Conservation (phyloP, 1,284 basidiomycete species). For the Marasmius oreades region DNA sequence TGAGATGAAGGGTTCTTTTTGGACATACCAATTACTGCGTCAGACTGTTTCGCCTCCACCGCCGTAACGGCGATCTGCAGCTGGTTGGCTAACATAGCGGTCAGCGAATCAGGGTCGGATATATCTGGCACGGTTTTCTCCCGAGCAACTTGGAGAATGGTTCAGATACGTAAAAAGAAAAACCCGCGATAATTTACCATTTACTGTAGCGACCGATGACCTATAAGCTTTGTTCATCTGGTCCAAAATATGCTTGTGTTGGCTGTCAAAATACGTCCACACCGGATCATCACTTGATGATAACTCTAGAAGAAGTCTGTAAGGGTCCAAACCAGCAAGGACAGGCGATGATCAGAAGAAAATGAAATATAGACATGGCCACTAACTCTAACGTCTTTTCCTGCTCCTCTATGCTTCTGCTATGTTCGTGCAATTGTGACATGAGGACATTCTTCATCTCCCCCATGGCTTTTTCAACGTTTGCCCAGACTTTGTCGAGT, state of each 20-base stretch:
- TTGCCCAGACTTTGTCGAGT: constrained; percentile 94
- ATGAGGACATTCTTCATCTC: constrained; percentile 86
- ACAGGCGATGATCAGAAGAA: constrained; percentile 9
- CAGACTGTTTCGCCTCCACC: constrained; percentile 62
- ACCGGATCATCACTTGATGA: constrained; percentile 83
- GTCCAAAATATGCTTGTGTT: constrained; percentile 83
- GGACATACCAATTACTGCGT: constrained; percentile 60
- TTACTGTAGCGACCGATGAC: constrained; percentile 48
- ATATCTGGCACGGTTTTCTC: constrained; percentile 36
- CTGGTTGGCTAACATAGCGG: constrained; percentile 45
- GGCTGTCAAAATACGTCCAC: constrained; percentile 93
- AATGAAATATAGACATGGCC: not conserved
- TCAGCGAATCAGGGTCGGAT: constrained; percentile 36
- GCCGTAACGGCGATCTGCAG: constrained; percentile 54
- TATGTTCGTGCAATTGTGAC: constrained; percentile 75
- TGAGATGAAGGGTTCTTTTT: not conserved
- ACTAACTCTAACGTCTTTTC: constrained; percentile 95
- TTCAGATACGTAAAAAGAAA: constrained; percentile 11
- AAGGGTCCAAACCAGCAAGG: constrained; percentile 5
- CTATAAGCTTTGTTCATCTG: constrained; percentile 73
- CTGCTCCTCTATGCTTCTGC: constrained; percentile 85
- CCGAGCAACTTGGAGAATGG: constrained; percentile 34
- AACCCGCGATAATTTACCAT: constrained; percentile 40
- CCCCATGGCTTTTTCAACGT: constrained; percentile 91
- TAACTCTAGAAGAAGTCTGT: constrained; percentile 81